Percentiles rank a stretch among this genome's conserved stretches.
These are phyloP conservation scores for Phytophthora sansomeana DNA, from an alignment of 352 stramenopile genomes.

Conservation along the genomic window DNA sequence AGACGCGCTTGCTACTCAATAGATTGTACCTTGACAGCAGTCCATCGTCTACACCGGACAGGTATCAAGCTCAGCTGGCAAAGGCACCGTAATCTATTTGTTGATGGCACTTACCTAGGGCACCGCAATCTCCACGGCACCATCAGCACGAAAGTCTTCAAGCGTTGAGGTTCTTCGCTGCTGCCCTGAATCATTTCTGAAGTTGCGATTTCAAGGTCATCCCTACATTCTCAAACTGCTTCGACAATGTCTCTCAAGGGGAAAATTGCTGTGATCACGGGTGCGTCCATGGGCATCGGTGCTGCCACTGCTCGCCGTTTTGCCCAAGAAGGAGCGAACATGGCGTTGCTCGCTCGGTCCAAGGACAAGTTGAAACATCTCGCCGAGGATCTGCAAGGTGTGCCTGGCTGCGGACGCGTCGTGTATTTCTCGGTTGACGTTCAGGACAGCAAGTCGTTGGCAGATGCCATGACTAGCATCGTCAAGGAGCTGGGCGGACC, in stretches of 20 bases:
- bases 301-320: slow-evolving; percentile 29
- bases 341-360: slow-evolving; percentile 32
- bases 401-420: slow-evolving; percentile 9
- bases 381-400: slow-evolving; percentile 18
- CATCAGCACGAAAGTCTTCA: background rate
- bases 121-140: slow-evolving; percentile 14
- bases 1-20: slow-evolving; percentile 7
- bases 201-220: slow-evolving; percentile 6
- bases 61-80: too few species aligned
- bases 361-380: slow-evolving; percentile 32
- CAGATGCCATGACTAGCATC: slow-evolving; percentile 9
- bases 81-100: slow-evolving; percentile 9
- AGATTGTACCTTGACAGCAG: background rate
- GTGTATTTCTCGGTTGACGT: slow-evolving; percentile 30
- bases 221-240: background rate
- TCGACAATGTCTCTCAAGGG: slow-evolving; percentile 34
- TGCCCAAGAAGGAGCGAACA: slow-evolving; percentile 21
- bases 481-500: slow-evolving; percentile 28
- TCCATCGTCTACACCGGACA: too few species aligned
- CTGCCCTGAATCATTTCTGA: slow-evolving; percentile 20
- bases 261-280: slow-evolving; percentile 32
- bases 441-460: slow-evolving; percentile 20
- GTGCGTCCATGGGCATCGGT: slow-evolving; percentile 41
- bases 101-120: background rate
- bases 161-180: background rate